Evolutionary conservation across 345 rosid species (phyloP), one percentile per base, ranked within the genome.

Genomic region (Linum tenue): DNA sequence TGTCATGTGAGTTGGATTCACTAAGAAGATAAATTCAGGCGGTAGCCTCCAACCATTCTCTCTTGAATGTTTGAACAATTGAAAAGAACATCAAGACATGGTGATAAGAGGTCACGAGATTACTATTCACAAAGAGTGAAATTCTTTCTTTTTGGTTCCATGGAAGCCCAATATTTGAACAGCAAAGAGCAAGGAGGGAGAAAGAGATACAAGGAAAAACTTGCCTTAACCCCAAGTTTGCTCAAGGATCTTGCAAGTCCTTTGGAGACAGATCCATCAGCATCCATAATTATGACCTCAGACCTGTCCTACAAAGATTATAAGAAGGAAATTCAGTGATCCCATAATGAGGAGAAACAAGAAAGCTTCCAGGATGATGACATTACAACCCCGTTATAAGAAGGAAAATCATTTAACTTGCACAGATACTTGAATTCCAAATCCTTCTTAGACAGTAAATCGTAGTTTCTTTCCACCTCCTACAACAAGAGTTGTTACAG

Each of bases 201-300:
- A 48, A 15, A 48, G 53, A 7, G 14, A 48, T 41, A 22, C 44
- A 41, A 41, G 35, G 44, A 66, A 70, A 55, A 31, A 73, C 86
- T 80, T 74, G 77, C 99, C 88, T 86, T 77, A 66, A 85, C 51
- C 60, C 99, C 91, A 74, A 90, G 84, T 80, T 84, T 94, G 75
- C 85, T 88, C 83, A 94, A 73, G 64, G 96, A 82, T 82, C 99
- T 85, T 60, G 97, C 97, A 77, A 94, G 74, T 60, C 92, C 89
- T 84, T 88, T 94, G 42, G 96, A 82, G 56, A 78, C 77, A 75
- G 82, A 70, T 69, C 99, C 99, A 77, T 90, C 92, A 73, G 80
- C 89, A 83, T 94, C 99, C 95, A 94, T 78, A 73, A 94, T 79
- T 68, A 94, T 88, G 68, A 94, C 88, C 89, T 78, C 88, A 57